Evolutionary conservation across 169 alveolate species (phyloP).

Genomic region (Plasmodium blacklocki): DNA sequence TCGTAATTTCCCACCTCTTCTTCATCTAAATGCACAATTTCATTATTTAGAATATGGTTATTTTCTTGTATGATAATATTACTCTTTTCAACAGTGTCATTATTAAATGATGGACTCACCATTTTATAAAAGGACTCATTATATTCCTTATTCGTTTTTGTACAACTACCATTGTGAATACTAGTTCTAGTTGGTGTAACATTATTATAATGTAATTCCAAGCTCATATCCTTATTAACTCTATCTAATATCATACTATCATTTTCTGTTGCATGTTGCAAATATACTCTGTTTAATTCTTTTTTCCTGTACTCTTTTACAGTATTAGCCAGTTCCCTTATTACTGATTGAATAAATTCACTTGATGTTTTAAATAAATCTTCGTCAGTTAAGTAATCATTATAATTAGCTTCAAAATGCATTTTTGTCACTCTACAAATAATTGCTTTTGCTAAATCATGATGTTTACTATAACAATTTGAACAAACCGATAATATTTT

Average conservation of each 20-base stretch:
- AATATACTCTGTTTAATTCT: slow-evolving; percentile 39
- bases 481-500: slow-evolving; percentile 60
- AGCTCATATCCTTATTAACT: not conserved
- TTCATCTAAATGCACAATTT: not conserved
- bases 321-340: slow-evolving; percentile 64
- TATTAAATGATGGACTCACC: not conserved
- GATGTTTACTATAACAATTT: slow-evolving; percentile 58
- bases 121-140: slow-evolving; percentile 20
- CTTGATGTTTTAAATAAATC: slow-evolving; percentile 59
- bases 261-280: not conserved
- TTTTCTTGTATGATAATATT: not conserved
- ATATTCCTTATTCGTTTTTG: not conserved
- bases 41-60: slow-evolving; percentile 1
- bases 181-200: slow-evolving; percentile 5
- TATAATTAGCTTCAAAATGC: slow-evolving; percentile 72
- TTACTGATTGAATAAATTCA: slow-evolving; percentile 67
- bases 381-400: slow-evolving; percentile 51
- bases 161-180: not conserved
- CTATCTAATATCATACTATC: not conserved
- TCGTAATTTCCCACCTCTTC: no score
- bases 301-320: slow-evolving; percentile 63
- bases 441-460: slow-evolving; percentile 65
- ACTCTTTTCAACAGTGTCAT: slow-evolving; percentile 1
- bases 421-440: slow-evolving; percentile 72
- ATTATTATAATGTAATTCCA: slow-evolving; percentile 4